Evolutionary conservation across 1,284 basidiomycete species (phyloP), one percentile per base, ranked within the genome.

Genomic region (Kalmanozyma brasiliensis): DNA sequence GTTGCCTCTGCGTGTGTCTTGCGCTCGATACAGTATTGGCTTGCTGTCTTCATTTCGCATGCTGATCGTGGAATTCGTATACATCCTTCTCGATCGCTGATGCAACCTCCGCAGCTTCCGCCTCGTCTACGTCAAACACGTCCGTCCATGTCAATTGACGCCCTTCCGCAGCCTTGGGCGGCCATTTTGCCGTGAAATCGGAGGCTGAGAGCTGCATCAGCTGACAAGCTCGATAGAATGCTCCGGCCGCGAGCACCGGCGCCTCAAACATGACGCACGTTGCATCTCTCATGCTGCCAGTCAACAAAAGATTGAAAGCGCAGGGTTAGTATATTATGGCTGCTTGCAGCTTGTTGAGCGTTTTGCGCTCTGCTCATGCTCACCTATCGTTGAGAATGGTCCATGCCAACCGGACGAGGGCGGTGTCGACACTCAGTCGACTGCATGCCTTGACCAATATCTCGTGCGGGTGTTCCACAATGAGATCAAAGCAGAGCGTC

Each of bases 401-500:
- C 75, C 75, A 77, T 19, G 73, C 75, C 8, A 74, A 62, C 6
- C 71, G 65, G 10, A 74, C 61, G 22, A 76, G 36, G 6, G 57
- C 17, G 14, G 60, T 48, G 19, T 76, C 63, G 29, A 74, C 75
- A 26, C 44, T 60, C 24, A 80, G 49, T 20, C 52, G 49, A 32
- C 63, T 69, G 19, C 71, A 67, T 4, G 78, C 76, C 22, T 72
- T 74, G 38, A 78, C 66, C 5, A 78, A 65, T 16, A 73, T 59
- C 46, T 77, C 70, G 36, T 94, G 93, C 19, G 93, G 91, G 72
- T 89, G 92, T 61, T 89, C 88, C 19, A 94, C 88, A 32, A 89
- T 87, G 78, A 94, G 90, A 82, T 96, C 94, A 79, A 96, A 96
- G 84, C 93, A 95, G 5, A 96, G 85, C 0, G 91, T 90, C 75